These are phyloP conservation scores for Canna indica DNA, from an alignment of 176 grass and related monocot species.

Conservation along the genomic window DNA sequence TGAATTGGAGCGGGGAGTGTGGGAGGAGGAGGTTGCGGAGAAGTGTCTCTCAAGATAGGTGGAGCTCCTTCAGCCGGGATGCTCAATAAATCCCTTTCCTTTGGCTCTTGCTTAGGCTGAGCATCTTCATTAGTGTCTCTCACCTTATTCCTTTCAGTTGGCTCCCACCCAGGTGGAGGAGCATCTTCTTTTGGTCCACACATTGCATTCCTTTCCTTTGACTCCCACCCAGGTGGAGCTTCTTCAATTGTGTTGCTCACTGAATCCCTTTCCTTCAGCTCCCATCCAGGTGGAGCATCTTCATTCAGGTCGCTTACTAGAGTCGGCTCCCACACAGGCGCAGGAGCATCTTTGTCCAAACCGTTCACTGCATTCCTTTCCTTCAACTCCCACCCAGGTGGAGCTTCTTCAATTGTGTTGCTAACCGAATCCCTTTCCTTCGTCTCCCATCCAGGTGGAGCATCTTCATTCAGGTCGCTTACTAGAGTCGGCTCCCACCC, in stretches of 20 bases:
- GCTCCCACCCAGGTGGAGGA: background rate
- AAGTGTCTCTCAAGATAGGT: background rate
- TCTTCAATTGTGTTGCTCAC: background rate
- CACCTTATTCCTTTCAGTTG: background rate
- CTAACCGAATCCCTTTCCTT: background rate
- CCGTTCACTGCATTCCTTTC: background rate
- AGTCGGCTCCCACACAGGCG: background rate
- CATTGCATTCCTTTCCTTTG: background rate
- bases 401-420: background rate
- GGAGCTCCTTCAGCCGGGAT: background rate
- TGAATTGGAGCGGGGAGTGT: background rate
- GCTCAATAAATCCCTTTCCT: background rate
- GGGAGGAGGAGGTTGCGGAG: background rate
- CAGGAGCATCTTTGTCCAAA: background rate
- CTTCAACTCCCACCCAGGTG: background rate
- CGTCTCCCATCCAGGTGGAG: constrained; percentile 1
- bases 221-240: constrained; percentile 1
- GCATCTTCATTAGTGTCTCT: background rate
- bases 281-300: background rate
- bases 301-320: background rate
- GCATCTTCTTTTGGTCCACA: background rate
- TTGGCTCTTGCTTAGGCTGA: background rate
- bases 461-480: background rate
- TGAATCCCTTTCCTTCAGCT: background rate
- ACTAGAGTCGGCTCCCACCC: background rate